Conservation (phyloP, 2,329 filamentous ascomycete species). For the Lanzia echinophila region DNA sequence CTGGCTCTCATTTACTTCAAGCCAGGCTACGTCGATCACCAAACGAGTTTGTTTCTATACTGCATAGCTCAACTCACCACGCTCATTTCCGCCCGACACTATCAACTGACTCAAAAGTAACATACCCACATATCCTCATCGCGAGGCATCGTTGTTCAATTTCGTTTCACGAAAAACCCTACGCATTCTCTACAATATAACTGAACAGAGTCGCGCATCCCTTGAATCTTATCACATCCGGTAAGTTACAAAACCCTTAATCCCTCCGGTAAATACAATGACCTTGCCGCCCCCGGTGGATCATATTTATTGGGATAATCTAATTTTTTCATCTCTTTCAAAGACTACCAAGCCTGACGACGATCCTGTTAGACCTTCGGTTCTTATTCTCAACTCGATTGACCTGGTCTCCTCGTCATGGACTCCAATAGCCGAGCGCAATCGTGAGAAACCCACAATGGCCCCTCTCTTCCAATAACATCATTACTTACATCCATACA, state of each 20-base stretch:
- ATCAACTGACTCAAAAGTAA: slow-evolving; percentile 29
- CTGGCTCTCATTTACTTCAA: slow-evolving; percentile 48
- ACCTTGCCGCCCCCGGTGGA: slow-evolving; percentile 17
- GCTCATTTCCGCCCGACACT: slow-evolving; percentile 28
- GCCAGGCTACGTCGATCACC: slow-evolving; percentile 30
- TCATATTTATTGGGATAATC: slow-evolving; percentile 1
- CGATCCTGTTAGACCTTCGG: slow-evolving; percentile 23
- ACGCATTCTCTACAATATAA: slow-evolving; percentile 35
- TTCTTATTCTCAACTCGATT: slow-evolving; percentile 20
- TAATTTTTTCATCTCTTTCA: slow-evolving; percentile 18
- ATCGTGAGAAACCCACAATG: slow-evolving; percentile 40
- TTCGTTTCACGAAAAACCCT: slow-evolving; percentile 31
- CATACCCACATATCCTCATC: slow-evolving; percentile 33
- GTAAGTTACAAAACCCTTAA: slow-evolving; percentile 24
- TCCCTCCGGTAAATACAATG: slow-evolving; percentile 10
- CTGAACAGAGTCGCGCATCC: slow-evolving; percentile 32
- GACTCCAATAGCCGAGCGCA: slow-evolving; percentile 43
- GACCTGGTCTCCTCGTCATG: slow-evolving; percentile 36
- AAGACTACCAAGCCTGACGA: slow-evolving; percentile 27
- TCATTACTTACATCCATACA: slow-evolving; percentile 34
- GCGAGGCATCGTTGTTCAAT: slow-evolving; percentile 36
- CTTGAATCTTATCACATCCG: slow-evolving; percentile 27
- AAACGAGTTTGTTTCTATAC: slow-evolving; percentile 39
- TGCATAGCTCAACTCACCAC: slow-evolving; percentile 38
- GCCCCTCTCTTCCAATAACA: slow-evolving; percentile 18